Evolutionary conservation across 2,329 filamentous ascomycete genomes (phyloP).

Genomic region (Cercospora zeina): DNA sequence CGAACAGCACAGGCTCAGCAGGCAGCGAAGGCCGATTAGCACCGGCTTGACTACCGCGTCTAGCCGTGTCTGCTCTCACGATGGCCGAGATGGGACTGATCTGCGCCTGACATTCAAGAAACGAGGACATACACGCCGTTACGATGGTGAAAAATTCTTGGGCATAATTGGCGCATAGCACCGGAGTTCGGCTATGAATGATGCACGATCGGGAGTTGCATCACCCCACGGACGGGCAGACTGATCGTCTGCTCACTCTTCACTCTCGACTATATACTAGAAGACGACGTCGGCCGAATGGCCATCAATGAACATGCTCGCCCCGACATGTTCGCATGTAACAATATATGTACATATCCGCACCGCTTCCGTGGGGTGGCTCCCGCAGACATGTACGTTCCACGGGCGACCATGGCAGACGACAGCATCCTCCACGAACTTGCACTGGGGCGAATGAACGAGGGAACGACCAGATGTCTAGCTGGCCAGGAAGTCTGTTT

Average conservation of each 20-base stretch:
- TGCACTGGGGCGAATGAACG: not conserved
- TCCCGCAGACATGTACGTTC: not conserved
- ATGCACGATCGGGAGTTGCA: constrained; percentile 2
- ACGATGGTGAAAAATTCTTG: constrained; percentile 7
- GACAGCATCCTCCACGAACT: not conserved
- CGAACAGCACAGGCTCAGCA: constrained; percentile 28
- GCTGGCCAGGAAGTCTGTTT: not conserved
- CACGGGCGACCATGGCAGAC: not conserved
- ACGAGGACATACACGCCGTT: constrained; percentile 9
- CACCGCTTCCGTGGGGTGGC: not conserved
- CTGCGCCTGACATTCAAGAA: constrained; percentile 23
- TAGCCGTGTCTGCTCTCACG: constrained; percentile 26
- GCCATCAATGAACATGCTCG: not conserved
- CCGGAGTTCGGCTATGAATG: constrained; percentile 10
- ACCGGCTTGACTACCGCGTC: constrained; percentile 28
- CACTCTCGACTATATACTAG: constrained; percentile 18
- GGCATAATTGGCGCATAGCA: constrained; percentile 7
- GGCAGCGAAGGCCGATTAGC: constrained; percentile 39
- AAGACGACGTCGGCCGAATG: constrained; percentile 5
- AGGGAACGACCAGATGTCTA: not conserved
- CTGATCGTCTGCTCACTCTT: constrained; percentile 14
- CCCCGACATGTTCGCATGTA: constrained; percentile 11
- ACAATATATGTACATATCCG: constrained; percentile 22
- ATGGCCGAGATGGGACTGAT: constrained; percentile 31
- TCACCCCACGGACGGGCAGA: constrained; percentile 9